Conservation (phyloP, 352 stramenopile species). For the Globisporangium barbulae region DNA sequence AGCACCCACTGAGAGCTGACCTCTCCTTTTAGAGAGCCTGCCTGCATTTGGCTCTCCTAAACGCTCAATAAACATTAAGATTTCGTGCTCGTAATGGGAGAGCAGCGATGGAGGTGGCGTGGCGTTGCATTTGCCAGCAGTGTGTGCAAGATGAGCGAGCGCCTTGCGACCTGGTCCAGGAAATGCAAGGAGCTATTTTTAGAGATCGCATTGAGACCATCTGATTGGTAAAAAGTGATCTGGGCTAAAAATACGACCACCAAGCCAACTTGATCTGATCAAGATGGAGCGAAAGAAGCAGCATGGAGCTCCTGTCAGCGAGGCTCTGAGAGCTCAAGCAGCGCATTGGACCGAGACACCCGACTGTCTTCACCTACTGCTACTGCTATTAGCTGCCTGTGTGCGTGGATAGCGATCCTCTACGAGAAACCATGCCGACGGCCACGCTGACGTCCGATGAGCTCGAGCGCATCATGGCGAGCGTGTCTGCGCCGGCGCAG, state of each 20-base stretch:
- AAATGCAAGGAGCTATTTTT: background rate
- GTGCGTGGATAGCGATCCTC: background rate
- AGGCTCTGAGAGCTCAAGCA: background rate
- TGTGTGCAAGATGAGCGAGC: background rate
- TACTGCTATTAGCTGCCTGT: background rate
- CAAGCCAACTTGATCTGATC: background rate
- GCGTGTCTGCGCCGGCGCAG: constrained; percentile 58
- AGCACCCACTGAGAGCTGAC: background rate
- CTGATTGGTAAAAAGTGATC: constrained; percentile 5
- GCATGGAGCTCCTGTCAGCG: background rate
- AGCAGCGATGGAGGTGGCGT: background rate
- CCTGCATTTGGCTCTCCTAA: background rate
- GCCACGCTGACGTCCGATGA: constrained; percentile 59
- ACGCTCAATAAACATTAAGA: constrained; percentile 8
- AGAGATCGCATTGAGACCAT: no score
- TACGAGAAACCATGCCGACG: constrained; percentile 23
- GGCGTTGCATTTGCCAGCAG: background rate
- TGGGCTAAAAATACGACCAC: background rate
- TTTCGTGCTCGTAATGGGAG: background rate
- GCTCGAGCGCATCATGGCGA: constrained; percentile 67
- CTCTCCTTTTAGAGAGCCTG: background rate
- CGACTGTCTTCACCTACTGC: background rate
- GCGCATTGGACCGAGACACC: background rate
- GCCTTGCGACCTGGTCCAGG: no score
- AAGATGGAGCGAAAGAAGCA: background rate